These are phyloP conservation scores for Vitis cinerea DNA, from an alignment of 164 flowering plant genomes.

Conservation along the genomic window DNA sequence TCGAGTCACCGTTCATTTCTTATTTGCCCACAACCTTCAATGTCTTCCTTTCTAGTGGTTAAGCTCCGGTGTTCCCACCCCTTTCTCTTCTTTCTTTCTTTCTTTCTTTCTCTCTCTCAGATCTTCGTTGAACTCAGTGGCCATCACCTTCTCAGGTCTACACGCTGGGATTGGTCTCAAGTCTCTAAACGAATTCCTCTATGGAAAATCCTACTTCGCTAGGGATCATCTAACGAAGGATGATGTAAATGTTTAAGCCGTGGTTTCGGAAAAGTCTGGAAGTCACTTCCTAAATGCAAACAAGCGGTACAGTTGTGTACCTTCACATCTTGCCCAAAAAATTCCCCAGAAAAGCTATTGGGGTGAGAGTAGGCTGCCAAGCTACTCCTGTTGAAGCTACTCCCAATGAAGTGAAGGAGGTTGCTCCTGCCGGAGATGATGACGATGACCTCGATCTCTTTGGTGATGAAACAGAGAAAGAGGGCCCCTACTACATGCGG, in stretches of 20 bases:
- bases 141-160: conserved; percentile 80
- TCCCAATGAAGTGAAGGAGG: conserved; percentile 46
- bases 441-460: conserved; percentile 91
- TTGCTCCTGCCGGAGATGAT: conserved; percentile 53
- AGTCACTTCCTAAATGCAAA: conserved; percentile 54
- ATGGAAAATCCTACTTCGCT: conserved; percentile 70
- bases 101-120: not conserved
- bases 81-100: not conserved
- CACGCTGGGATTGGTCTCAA: conserved; percentile 81
- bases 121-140: conserved; percentile 38
- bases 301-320: conserved; percentile 68
- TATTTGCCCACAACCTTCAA: too few species aligned
- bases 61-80: too few species aligned
- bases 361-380: conserved; percentile 56
- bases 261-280: conserved; percentile 52
- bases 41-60: too few species aligned
- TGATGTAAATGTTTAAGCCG: conserved; percentile 77
- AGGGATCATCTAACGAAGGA: conserved; percentile 66
- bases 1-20: too few species aligned
- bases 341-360: conserved; percentile 88
- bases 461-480: conserved; percentile 94
- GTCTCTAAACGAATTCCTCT: conserved; percentile 65
- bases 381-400: conserved; percentile 40
- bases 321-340: conserved; percentile 58
- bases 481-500: conserved; percentile 5